Conservation (phyloP, 2,329 filamentous ascomycete genomes). For the Penicillium frequentans region DNA sequence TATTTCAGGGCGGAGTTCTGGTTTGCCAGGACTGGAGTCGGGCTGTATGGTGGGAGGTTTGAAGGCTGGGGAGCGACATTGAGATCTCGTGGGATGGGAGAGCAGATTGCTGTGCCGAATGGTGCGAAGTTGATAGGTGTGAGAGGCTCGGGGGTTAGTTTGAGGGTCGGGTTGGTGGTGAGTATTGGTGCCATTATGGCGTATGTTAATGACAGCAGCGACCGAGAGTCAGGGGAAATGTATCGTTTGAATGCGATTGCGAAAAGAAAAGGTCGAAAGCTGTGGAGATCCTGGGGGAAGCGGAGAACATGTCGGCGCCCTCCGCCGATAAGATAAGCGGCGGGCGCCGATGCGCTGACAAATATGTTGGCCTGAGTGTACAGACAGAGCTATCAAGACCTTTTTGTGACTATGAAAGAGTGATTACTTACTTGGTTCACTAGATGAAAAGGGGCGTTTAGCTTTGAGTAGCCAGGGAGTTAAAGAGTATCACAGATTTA, state of each 20-base stretch:
- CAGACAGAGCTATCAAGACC: too few relatives aligned
- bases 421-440: too few relatives aligned
- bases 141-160: slow-evolving; percentile 64
- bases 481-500: background rate
- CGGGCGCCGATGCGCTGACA: background rate
- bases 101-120: slow-evolving; percentile 81
- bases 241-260: background rate
- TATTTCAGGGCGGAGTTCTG: slow-evolving; percentile 90
- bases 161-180: slow-evolving; percentile 36
- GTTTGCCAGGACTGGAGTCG: slow-evolving; percentile 67
- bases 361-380: background rate
- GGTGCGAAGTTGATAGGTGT: slow-evolving; percentile 67
- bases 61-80: slow-evolving; percentile 47
- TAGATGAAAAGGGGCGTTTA: too few relatives aligned
- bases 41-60: slow-evolving; percentile 42
- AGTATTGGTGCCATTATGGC: slow-evolving; percentile 35
- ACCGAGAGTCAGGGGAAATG: background rate
- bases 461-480: accelerated
- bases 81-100: slow-evolving; percentile 62
- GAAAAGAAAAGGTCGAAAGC: background rate
- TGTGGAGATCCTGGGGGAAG: background rate
- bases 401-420: too few relatives aligned
- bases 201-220: background rate
- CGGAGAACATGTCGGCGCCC: slow-evolving; percentile 2
- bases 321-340: slow-evolving; percentile 5